phyloP scores from a whole-genome alignment of 495 filamentous ascomycete genomes.

The Cryomyces minteri region DNA sequence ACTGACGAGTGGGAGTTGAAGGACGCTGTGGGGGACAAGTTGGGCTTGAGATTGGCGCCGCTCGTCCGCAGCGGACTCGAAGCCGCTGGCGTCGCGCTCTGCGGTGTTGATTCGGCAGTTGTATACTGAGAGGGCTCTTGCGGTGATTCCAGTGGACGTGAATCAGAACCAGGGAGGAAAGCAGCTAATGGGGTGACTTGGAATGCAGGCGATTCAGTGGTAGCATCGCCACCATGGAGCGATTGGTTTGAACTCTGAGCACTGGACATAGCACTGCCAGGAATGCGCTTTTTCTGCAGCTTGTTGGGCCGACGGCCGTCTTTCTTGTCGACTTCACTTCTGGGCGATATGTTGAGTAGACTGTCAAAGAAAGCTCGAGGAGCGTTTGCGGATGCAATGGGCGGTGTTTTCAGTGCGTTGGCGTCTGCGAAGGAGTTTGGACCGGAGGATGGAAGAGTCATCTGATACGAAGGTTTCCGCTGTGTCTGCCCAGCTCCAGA shows the following conservation, averaged over 20 bases:
- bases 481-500: no score
- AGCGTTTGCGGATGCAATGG: no score
- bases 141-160: slow-evolving; percentile 5
- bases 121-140: slow-evolving; percentile 2
- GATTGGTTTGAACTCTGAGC: slow-evolving; percentile 75
- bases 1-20: slow-evolving; percentile 40
- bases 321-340: slow-evolving; percentile 35
- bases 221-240: slow-evolving; percentile 24
- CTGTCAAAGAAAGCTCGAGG: no score
- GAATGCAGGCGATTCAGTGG: background rate
- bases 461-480: no score
- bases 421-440: no score
- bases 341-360: no score
- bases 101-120: slow-evolving; percentile 6
- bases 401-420: no score
- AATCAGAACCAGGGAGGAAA: background rate
- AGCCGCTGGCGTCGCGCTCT: background rate
- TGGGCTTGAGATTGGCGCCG: background rate
- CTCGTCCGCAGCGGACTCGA: background rate
- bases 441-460: no score
- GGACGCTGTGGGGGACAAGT: slow-evolving; percentile 8
- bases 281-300: slow-evolving; percentile 63
- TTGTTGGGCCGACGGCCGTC: slow-evolving; percentile 57
- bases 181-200: background rate
- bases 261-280: slow-evolving; percentile 55